These are phyloP conservation scores for Russula earlei DNA, from an alignment of 768 basidiomycete genomes.

Conservation along the genomic window DNA sequence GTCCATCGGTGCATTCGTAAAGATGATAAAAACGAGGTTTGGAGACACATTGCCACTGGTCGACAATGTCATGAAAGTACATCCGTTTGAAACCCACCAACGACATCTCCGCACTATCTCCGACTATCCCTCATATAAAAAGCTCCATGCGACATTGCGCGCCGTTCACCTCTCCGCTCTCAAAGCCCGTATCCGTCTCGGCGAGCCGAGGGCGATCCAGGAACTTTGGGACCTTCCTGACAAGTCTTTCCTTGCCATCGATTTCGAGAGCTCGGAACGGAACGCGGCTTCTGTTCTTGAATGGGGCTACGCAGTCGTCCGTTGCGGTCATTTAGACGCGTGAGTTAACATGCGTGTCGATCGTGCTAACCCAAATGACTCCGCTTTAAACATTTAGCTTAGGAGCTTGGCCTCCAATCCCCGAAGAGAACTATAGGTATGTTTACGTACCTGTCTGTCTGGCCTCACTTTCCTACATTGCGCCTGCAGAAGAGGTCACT, in stretches of 20 bases:
- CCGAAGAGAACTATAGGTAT: constrained; percentile 69
- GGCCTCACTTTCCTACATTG: constrained; percentile 11
- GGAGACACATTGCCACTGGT: constrained; percentile 66
- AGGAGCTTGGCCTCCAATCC: constrained; percentile 69
- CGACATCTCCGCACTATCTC: constrained; percentile 64
- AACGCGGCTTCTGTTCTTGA: constrained; percentile 61
- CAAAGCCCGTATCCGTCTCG: constrained; percentile 53
- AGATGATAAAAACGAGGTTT: constrained; percentile 84
- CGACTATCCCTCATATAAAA: constrained; percentile 60
- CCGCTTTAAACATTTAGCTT: constrained; percentile 32
- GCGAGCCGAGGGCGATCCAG: constrained; percentile 54
- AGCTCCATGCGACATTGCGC: constrained; percentile 60
- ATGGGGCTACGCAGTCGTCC: constrained; percentile 75
- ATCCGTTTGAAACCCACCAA: constrained; percentile 56
- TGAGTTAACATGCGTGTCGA: constrained; percentile 29
- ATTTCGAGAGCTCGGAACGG: constrained; percentile 69
- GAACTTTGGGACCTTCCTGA: constrained; percentile 61
- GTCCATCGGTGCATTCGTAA: constrained; percentile 64
- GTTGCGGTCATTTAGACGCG: constrained; percentile 64
- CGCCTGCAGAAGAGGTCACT: constrained; percentile 52
- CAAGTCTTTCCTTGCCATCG: constrained; percentile 66
- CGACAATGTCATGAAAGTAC: constrained; percentile 60
- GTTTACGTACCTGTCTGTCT: background rate
- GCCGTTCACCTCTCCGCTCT: constrained; percentile 56
- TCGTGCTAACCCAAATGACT: background rate